Evolutionary conservation across 2,329 filamentous ascomycete genomes (phyloP).

Genomic region (Mycosphaerella arachidis): DNA sequence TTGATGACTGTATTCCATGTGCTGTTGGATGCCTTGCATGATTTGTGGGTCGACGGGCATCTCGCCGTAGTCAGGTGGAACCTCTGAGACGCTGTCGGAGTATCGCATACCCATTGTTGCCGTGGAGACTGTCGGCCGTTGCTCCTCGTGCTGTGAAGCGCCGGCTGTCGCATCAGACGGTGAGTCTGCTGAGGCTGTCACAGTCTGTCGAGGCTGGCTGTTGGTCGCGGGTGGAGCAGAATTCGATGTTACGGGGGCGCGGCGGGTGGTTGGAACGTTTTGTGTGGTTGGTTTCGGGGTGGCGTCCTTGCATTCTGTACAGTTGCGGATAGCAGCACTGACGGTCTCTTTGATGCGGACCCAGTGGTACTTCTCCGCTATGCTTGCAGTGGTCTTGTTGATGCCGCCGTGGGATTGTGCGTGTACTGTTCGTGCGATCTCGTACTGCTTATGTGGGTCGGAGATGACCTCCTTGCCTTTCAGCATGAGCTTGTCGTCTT

Average conservation of each 20-base stretch:
- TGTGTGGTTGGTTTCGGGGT: constrained; percentile 30
- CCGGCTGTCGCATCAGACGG: constrained; percentile 5
- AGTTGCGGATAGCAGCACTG: constrained; percentile 88
- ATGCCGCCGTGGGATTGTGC: constrained; percentile 78
- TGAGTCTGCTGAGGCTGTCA: constrained; percentile 13
- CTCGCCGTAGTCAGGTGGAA: constrained; percentile 40
- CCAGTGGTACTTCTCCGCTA: constrained; percentile 95
- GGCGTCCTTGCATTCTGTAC: constrained; percentile 78
- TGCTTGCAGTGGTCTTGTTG: constrained; percentile 94
- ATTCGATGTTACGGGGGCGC: constrained; percentile 3
- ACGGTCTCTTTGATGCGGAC: constrained; percentile 97
- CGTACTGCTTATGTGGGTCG: constrained; percentile 83
- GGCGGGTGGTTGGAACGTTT: constrained; percentile 3
- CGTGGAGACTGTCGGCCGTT: constrained; percentile 11
- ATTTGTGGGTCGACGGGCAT: constrained; percentile 60
- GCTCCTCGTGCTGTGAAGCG: constrained; percentile 5
- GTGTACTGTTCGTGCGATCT: constrained; percentile 77
- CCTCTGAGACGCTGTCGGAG: constrained; percentile 11
- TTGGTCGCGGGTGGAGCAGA: neutral
- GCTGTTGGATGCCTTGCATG: constrained; percentile 37
- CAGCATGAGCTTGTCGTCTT: constrained; percentile 79
- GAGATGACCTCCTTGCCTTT: constrained; percentile 97
- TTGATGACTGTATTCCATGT: neutral
- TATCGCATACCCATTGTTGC: constrained; percentile 34
- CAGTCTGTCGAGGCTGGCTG: constrained; percentile 5